Percentiles rank a stretch among this genome's conserved stretches.
Evolutionary conservation across 2,329 filamentous ascomycete species (phyloP).

Genomic region (Diaporthe sp.): DNA sequence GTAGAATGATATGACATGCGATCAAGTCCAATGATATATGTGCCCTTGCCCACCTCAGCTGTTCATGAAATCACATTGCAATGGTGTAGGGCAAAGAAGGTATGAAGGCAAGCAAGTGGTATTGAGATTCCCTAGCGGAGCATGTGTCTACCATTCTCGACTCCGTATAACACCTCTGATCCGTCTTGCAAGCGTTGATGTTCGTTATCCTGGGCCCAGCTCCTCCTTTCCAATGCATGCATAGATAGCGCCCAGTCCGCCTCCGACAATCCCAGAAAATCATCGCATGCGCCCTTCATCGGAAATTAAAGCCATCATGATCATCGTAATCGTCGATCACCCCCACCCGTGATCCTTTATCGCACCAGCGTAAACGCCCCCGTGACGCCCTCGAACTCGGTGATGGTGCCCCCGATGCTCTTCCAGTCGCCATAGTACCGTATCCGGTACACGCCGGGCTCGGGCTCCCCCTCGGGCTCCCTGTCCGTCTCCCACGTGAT

Average conservation of each 20-base stretch:
- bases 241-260: background rate
- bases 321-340: background rate
- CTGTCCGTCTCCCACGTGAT: conserved; percentile 84
- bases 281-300: background rate
- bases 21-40: background rate
- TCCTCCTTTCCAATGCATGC: background rate
- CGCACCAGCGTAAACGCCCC: conserved; percentile 61
- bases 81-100: background rate
- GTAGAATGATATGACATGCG: background rate
- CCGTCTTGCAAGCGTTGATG: background rate
- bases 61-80: background rate
- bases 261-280: too few species aligned
- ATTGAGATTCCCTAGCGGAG: background rate
- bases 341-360: background rate
- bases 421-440: conserved; percentile 90
- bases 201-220: background rate
- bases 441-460: conserved; percentile 84
- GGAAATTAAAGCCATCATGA: background rate
- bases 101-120: background rate
- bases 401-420: conserved; percentile 71
- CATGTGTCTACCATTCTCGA: conserved; percentile 10
- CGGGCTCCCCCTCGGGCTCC: conserved; percentile 73
- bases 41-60: background rate
- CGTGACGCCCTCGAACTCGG: conserved; percentile 78
- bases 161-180: background rate